Base-by-base conservation (phyloP, 2,329 filamentous ascomycete genomes). In the Fusarium irregulare region DNA sequence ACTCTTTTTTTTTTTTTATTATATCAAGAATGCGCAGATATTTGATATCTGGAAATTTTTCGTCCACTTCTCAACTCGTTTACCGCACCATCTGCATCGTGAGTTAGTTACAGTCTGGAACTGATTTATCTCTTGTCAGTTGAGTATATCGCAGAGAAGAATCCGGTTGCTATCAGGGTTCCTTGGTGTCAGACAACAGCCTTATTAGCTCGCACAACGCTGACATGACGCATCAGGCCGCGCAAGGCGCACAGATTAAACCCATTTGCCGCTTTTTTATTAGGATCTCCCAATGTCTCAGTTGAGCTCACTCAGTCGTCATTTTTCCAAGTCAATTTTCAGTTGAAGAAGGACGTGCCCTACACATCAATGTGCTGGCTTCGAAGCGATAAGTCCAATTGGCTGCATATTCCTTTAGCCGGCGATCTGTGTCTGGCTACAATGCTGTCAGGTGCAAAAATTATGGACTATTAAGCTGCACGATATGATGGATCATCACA, bases 231-330 rank as follows among this genome's bases (percentile, higher is more conserved):
- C 18, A 63, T 59, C 32, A 50, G 21, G 13, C 49, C 41, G 40
- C 27, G 18, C 18, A 21, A 25, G 21, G 28, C 20, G 30, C n/a
- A 20, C 46, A 27, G 32, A 14, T 21, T 23, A 25, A 28, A n/a
- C 10, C 47, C 12, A 28, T 37, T 25, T 25, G 25, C 23, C 34
- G 12, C 7, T 30, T 40, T 32, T 9, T 14, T n/a, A 59, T 42
- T n/a, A 11, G 32, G 60, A 65, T 60, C 40, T 51, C 20, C 27
- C 9, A 21, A 13, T 65, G 45, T 49, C 45, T 66, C 46, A 57
- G 34, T 56, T 56, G 32, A 64, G 34, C 30, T 21, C 42, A 48
- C 12, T 12, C 20, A 30, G 37, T 25, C 45, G 23, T 28, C 49
- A 28, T 21, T 41, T 21, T 27, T 16, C 21, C 25, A 40, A 28